Evolutionary conservation across 2,329 filamentous ascomycete species (phyloP).

Genomic region (Decorospora gaudefroyi): DNA sequence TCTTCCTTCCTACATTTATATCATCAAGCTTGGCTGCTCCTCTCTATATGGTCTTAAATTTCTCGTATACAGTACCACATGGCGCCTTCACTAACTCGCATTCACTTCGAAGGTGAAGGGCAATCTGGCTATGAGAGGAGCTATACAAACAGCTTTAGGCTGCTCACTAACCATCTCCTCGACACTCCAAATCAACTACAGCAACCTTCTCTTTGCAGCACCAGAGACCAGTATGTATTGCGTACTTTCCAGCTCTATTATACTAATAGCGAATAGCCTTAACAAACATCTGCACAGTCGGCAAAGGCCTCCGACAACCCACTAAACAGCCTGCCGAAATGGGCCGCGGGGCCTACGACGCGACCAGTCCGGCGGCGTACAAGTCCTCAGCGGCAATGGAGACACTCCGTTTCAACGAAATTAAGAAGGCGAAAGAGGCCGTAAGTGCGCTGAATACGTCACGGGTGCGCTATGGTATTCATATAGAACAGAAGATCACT

Average conservation of each 20-base stretch:
- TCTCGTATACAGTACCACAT: too few relatives aligned
- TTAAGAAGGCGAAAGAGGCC: neutral
- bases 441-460: conserved; percentile 6
- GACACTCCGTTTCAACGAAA: conserved; percentile 4
- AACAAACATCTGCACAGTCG: neutral
- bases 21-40: too few relatives aligned
- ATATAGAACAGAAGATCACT: conserved; percentile 1
- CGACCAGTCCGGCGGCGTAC: conserved; percentile 3
- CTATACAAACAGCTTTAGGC: too few relatives aligned
- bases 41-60: too few relatives aligned
- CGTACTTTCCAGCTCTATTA: neutral
- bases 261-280: neutral
- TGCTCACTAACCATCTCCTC: too few relatives aligned
- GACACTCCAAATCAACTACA: too few relatives aligned
- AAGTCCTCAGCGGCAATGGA: conserved; percentile 9
- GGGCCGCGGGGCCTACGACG: conserved; percentile 30
- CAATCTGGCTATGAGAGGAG: too few relatives aligned
- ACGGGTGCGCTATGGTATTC: neutral
- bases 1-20: too few relatives aligned
- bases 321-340: conserved; percentile 9
- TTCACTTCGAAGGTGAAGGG: too few relatives aligned
- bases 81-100: too few relatives aligned
- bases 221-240: neutral
- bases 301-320: neutral
- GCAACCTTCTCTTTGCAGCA: too few relatives aligned